These are phyloP conservation scores for Metschnikowia kofuensis DNA, from an alignment of 805 yeast genomes.

Conservation along the genomic window DNA sequence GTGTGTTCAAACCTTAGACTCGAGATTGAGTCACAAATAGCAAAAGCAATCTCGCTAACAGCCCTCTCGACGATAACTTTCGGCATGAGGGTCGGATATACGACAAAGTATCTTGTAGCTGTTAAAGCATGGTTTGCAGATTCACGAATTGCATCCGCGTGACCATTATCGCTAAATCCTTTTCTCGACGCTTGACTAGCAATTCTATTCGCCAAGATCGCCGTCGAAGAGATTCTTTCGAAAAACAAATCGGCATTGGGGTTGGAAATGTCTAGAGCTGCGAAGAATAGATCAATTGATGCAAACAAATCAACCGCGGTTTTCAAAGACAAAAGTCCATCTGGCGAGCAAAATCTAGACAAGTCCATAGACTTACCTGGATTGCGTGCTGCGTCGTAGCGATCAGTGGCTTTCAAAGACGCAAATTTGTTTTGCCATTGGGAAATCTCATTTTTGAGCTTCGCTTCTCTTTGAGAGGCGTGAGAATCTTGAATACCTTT, in stretches of 20 bases:
- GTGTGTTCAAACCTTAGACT: constrained; percentile 45
- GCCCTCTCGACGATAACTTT: constrained; percentile 71
- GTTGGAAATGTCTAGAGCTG: constrained; percentile 26
- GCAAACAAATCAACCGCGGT: constrained; percentile 47
- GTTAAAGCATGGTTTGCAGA: constrained; percentile 74
- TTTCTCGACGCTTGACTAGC: constrained; percentile 32
- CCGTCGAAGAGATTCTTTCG: constrained; percentile 49
- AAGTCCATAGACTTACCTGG: constrained; percentile 24
- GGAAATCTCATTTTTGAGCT: constrained; percentile 29
- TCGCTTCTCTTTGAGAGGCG: constrained; percentile 11
- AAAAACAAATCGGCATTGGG: constrained; percentile 43
- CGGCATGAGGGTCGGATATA: constrained; percentile 65
- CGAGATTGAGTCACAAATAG: constrained; percentile 59
- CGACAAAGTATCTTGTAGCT: constrained; percentile 68
- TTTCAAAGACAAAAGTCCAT: constrained; percentile 48
- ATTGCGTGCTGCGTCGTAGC: constrained; percentile 20
- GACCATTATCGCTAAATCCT: constrained; percentile 12
- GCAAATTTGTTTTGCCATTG: constrained; percentile 54
- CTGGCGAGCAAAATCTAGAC: constrained; percentile 26
- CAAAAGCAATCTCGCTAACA: constrained; percentile 65
- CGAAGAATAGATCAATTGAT: constrained; percentile 44
- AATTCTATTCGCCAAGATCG: constrained; percentile 43
- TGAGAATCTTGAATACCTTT: constrained; percentile 7
- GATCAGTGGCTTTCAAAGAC: constrained; percentile 40
- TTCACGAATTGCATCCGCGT: constrained; percentile 53